phyloP scores from a whole-genome alignment of 2,329 filamentous ascomycete genomes.

The Microcyclospora tardicrescens region DNA sequence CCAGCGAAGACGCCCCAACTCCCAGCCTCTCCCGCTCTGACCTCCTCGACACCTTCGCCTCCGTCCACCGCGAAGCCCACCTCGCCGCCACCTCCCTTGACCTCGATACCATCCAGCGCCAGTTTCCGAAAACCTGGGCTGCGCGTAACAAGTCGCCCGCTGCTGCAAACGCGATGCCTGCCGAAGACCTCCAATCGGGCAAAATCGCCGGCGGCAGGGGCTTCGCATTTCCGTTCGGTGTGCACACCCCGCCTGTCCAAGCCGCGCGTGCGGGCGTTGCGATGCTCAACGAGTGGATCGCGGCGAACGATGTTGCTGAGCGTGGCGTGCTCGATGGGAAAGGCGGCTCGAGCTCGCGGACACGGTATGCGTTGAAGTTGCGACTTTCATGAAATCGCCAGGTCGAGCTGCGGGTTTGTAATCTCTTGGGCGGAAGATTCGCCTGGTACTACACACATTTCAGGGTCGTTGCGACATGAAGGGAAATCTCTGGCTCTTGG shows the following conservation, averaged over 20 bases:
- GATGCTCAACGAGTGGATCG: slow-evolving; percentile 31
- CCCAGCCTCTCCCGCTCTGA: slow-evolving; percentile 4
- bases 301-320: slow-evolving; percentile 5
- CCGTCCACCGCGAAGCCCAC: slow-evolving; percentile 9
- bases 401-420: too few species aligned
- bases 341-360: too few species aligned
- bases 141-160: slow-evolving; percentile 11
- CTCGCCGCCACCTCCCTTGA: slow-evolving; percentile 16
- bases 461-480: too few species aligned
- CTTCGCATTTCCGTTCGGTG: slow-evolving; percentile 29
- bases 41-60: slow-evolving; percentile 7
- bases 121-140: slow-evolving; percentile 28
- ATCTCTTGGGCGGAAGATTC: too few species aligned
- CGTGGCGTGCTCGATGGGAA: too few species aligned
- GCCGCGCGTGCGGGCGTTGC: slow-evolving; percentile 31
- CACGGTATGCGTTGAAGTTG: too few species aligned
- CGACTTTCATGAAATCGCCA: too few species aligned
- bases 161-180: slow-evolving; percentile 8
- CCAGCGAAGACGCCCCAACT: neutral
- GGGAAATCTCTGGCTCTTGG: too few species aligned
- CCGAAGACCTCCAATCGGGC: slow-evolving; percentile 22
- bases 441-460: too few species aligned
- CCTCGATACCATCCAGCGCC: slow-evolving; percentile 24
- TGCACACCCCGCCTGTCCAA: slow-evolving; percentile 30
- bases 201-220: slow-evolving; percentile 17